A percentile compares a stretch with the other conserved stretches of the same genome.
phyloP scores from a whole-genome alignment of 495 filamentous ascomycete species.

The Cryomyces minteri region DNA sequence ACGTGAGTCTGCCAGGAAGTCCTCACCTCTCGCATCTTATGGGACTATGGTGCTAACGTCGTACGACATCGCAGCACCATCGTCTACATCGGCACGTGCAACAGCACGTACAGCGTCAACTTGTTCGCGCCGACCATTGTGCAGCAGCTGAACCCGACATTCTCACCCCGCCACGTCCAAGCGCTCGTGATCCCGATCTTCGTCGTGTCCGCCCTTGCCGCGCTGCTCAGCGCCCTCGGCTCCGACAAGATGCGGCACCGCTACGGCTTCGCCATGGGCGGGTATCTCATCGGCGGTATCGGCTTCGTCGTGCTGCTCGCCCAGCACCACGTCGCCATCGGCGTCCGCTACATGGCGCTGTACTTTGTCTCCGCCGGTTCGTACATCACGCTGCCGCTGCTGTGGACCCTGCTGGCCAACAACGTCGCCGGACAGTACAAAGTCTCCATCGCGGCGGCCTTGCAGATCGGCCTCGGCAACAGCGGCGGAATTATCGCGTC shows the following conservation, averaged over 20 bases:
- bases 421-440: conserved; percentile 17
- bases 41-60: too few relatives aligned
- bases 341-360: conserved; percentile 6
- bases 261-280: conserved; percentile 15
- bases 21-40: too few relatives aligned
- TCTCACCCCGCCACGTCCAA: conserved; percentile 8
- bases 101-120: conserved; percentile 13
- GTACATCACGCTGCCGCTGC: conserved; percentile 21
- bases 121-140: conserved; percentile 13
- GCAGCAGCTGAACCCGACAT: conserved; percentile 8
- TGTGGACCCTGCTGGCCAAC: conserved; percentile 18
- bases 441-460: conserved; percentile 27
- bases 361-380: conserved; percentile 12
- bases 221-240: conserved; percentile 6
- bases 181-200: conserved; percentile 18
- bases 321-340: conserved; percentile 5
- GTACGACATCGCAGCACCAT: conserved; percentile 2
- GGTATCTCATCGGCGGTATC: conserved; percentile 13
- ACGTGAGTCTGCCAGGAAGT: too few relatives aligned
- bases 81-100: conserved; percentile 13
- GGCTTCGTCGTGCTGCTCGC: conserved; percentile 18
- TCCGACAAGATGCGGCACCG: conserved; percentile 17
- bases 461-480: conserved; percentile 30
- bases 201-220: conserved; percentile 7
- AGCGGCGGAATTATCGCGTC: conserved; percentile 23